These are phyloP conservation scores for Coniochaeta prunicola DNA, from an alignment of 2,329 filamentous ascomycete species.

Conservation along the genomic window DNA sequence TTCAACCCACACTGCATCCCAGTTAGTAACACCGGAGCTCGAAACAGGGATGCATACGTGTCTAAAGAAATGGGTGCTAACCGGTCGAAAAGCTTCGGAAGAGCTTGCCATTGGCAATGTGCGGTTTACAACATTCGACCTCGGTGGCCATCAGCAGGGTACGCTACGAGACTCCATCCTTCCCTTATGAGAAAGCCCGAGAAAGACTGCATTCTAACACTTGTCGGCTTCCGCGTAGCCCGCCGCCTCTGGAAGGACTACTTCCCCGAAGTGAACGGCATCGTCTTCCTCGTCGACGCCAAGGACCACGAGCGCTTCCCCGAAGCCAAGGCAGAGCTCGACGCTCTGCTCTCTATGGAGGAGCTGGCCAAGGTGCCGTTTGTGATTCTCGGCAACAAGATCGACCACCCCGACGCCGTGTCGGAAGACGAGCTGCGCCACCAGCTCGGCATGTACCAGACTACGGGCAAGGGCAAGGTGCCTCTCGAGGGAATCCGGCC, in stretches of 20 bases:
- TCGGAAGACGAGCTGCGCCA: conserved; percentile 93
- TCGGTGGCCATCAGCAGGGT: conserved; percentile 91
- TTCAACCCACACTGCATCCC: conserved; percentile 85
- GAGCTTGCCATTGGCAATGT: conserved; percentile 90
- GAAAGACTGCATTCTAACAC: conserved; percentile 2
- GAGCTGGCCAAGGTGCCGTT: conserved; percentile 94
- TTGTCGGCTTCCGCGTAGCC: conserved; percentile 39
- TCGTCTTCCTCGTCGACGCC: conserved; percentile 96
- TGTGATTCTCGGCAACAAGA: conserved; percentile 97
- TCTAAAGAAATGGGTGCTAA: conserved; percentile 10
- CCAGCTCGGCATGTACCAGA: conserved; percentile 90
- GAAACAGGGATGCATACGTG: conserved; percentile 4
- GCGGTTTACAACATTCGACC: conserved; percentile 89
- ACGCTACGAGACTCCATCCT: conserved; percentile 17
- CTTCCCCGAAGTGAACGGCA: conserved; percentile 92
- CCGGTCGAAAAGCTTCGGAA: conserved; percentile 60
- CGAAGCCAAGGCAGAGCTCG: conserved; percentile 95
- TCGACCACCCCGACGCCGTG: conserved; percentile 92
- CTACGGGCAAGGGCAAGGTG: conserved; percentile 92
- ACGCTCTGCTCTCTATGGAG: conserved; percentile 93
- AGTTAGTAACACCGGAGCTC: conserved; percentile 48
- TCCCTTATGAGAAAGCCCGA: not conserved
- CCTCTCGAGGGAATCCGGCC: conserved; percentile 82
- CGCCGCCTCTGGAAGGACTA: conserved; percentile 95
- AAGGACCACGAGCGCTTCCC: conserved; percentile 92